Evolutionary conservation across 176 grass and related monocot genomes (phyloP).

Genomic region (Melocanna baccifera): DNA sequence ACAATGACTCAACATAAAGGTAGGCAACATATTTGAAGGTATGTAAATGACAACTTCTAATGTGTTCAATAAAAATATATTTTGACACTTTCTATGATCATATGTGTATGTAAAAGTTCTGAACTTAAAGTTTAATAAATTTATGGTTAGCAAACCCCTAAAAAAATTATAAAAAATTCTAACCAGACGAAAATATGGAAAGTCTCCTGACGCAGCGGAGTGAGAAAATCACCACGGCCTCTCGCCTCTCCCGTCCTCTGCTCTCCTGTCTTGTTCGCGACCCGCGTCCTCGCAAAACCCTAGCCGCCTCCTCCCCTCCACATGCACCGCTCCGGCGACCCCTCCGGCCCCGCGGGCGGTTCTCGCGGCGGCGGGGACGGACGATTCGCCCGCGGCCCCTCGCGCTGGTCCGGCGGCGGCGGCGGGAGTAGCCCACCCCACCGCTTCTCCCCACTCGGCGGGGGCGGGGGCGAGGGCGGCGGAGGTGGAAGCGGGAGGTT

Average conservation of each 20-base stretch:
- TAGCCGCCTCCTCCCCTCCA: conserved; percentile 2
- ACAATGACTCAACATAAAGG: too few species aligned
- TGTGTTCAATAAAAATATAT: too few species aligned
- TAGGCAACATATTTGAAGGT: too few species aligned
- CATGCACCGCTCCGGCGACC: conserved; percentile 50
- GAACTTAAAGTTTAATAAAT: too few species aligned
- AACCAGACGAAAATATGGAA: too few species aligned
- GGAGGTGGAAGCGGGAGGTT: conserved; percentile 52
- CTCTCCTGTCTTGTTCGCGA: background rate
- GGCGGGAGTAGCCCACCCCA: conserved; percentile 41
- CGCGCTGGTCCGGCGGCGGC: conserved; percentile 31
- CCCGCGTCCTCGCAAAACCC: conserved; percentile 28
- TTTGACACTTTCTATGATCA: too few species aligned
- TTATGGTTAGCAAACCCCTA: too few species aligned
- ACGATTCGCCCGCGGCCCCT: conserved; percentile 43
- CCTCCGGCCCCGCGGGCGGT: background rate
- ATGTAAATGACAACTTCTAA: too few species aligned
- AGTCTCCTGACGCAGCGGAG: too few species aligned
- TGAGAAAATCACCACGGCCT: background rate
- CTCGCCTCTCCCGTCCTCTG: background rate
- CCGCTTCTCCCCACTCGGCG: conserved; percentile 32
- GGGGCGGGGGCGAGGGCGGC: conserved; percentile 7
- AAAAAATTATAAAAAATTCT: too few species aligned
- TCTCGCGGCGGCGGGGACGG: conserved; percentile 14
- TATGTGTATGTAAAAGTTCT: too few species aligned